Base-by-base conservation (phyloP, 495 filamentous ascomycete species). In the Penicillium simplicissimum region DNA sequence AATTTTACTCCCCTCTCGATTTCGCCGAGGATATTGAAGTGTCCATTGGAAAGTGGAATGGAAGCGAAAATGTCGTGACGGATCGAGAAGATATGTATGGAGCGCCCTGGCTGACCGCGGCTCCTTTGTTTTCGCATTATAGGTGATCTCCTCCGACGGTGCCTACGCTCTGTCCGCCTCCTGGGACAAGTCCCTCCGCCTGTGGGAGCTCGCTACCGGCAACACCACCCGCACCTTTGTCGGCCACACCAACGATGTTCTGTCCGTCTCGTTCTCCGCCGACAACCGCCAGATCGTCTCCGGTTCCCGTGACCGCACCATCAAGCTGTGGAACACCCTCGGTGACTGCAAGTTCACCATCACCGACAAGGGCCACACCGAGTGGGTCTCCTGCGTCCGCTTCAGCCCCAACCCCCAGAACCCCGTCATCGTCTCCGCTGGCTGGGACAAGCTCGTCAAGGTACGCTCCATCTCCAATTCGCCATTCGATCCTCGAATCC, bases 321-420 rank as follows among this genome's bases (percentile, higher is more conserved):
- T 99, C 88, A 99, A 98, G 90, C 88, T 99, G 67, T 99, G 95
- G 95, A 99, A 99, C 85, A 99, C 95, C 71, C 92, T 99, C 56
- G 95, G 95, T 79, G 95, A 99, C 87, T 99, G 95, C 92, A 99
- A 99, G 86, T 99, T 87, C 87, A 99, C 94, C 85, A 98, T 99
- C 87, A 95, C 91, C 82, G 95, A 99, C 73, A 98, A 99, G 88
- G 95, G 96, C 73, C 95, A 99, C 84, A 90, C 92, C 78, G 95
- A 99, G 82, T 99, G 95, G 95, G 96, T 97, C 62, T 97, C 93
- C 61, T 98, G 96, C 84, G 95, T 99, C 62, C 90, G 95, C 75
- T 99, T 99, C 90, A 93, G 89, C 85, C 95, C 95, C 70, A 99
- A 99, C 86, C 95, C 95, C 70, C 93, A 97, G 86, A 98, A 98